Evolutionary conservation across 345 rosid genomes (phyloP).

Genomic region (Clausena lansium): DNA sequence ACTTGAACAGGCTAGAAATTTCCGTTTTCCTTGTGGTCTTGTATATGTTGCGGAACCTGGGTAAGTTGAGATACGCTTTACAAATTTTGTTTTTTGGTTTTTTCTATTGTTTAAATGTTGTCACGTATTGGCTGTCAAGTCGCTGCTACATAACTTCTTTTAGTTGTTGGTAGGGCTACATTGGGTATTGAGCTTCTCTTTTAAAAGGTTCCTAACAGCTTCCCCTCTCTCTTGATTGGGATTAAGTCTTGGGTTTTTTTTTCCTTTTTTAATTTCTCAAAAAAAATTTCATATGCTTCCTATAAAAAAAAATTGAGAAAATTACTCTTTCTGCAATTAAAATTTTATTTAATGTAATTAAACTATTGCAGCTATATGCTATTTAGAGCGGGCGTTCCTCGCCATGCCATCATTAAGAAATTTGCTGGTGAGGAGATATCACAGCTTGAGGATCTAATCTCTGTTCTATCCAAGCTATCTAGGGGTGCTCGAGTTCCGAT

Average conservation of each 20-base stretch:
- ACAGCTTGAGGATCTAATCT: conserved; percentile 59
- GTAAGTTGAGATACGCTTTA: conserved; percentile 40
- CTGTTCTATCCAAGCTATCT: conserved; percentile 63
- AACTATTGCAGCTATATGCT: conserved; percentile 76
- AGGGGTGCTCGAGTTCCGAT: conserved; percentile 89
- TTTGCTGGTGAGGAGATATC: conserved; percentile 83
- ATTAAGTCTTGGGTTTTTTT: background rate
- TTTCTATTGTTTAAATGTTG: background rate
- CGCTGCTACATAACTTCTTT: background rate
- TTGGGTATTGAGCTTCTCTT: background rate
- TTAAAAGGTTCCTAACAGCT: background rate
- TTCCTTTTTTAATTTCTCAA: too few relatives aligned
- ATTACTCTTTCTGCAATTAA: background rate
- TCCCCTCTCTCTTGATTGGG: background rate
- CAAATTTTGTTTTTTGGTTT: background rate
- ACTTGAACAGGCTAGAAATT: conserved; percentile 84
- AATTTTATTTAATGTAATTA: background rate
- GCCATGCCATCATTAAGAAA: conserved; percentile 92
- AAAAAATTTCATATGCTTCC: background rate
- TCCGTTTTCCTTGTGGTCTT: conserved; percentile 81
- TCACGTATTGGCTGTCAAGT: background rate
- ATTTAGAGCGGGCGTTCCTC: conserved; percentile 91
- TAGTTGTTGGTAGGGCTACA: background rate
- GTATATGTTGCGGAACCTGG: conserved; percentile 94
- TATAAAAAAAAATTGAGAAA: background rate